Conservation (phyloP, 257 asterid genomes). For the Paulownia fortunei region DNA sequence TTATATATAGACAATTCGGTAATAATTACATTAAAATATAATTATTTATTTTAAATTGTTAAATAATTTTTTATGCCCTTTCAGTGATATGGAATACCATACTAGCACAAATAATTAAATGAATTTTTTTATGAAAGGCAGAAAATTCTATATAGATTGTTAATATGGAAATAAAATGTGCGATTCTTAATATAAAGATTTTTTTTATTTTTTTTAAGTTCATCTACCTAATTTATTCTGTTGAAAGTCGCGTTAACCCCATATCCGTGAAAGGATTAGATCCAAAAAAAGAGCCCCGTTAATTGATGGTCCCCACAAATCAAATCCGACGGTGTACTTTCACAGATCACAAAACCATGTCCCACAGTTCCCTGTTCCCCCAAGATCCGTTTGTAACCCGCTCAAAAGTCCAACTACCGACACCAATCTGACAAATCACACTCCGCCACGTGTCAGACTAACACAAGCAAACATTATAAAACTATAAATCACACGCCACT, state of each 20-base stretch:
- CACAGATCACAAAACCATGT: conserved; percentile 21
- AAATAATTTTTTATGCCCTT: no score
- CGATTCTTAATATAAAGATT: neutral
- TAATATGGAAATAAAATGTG: neutral
- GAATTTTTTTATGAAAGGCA: neutral
- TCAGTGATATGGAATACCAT: no score
- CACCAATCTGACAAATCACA: conserved; percentile 16
- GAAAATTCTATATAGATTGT: neutral
- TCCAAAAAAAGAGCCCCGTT: conserved; percentile 25
- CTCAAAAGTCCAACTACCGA: conserved; percentile 30
- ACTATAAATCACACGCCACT: neutral
- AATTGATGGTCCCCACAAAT: conserved; percentile 24
- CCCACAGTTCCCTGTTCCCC: neutral
- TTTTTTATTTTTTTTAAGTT: neutral
- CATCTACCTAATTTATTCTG: neutral
- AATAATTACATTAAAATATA: no score
- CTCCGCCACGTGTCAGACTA: conserved; percentile 35
- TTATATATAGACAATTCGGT: no score
- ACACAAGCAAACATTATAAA: neutral
- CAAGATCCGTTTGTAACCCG: conserved; percentile 19
- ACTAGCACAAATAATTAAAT: neutral
- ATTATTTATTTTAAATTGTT: no score
- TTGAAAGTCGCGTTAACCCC: neutral
- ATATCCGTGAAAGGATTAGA: conserved; percentile 5
- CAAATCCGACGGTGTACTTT: conserved; percentile 30